phyloP scores from a whole-genome alignment of 257 asterid genomes.

The Nicotiana benthamiana region DNA sequence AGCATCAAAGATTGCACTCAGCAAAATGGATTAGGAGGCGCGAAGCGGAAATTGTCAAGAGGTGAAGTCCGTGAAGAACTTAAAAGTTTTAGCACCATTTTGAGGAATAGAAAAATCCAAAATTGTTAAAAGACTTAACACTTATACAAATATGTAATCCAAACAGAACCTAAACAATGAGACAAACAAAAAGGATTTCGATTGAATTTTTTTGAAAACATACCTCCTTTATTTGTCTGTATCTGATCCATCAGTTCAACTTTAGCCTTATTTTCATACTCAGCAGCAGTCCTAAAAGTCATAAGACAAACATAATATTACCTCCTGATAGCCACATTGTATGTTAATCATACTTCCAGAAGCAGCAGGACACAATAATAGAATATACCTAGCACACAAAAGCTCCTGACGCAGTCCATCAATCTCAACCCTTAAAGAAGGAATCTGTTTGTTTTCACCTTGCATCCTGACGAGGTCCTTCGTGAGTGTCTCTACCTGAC shows the following conservation, averaged over 20 bases:
- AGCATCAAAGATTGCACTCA: not conserved
- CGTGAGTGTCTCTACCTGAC: conserved; percentile 54
- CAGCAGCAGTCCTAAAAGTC: conserved; percentile 57
- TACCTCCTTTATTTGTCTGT: conserved; percentile 21
- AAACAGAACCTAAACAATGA: not conserved
- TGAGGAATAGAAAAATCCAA: not conserved
- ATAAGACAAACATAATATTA: not conserved
- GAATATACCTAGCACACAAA: conserved; percentile 58
- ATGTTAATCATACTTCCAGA: not conserved
- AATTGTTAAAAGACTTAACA: not conserved
- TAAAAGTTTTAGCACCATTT: not conserved
- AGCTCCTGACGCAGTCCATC: conserved; percentile 78
- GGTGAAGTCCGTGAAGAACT: not conserved
- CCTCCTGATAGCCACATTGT: not conserved
- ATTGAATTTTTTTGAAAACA: not conserved
- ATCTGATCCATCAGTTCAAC: conserved; percentile 72
- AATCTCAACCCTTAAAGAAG: conserved; percentile 54
- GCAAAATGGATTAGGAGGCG: not conserved
- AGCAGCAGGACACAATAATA: conserved; percentile 2
- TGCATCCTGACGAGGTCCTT: conserved; percentile 53
- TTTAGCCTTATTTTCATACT: conserved; percentile 69
- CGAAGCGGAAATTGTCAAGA: not conserved
- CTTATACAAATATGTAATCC: not conserved
- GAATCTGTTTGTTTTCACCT: conserved; percentile 71
- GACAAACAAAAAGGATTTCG: not conserved